Percentiles rank a stretch among this genome's conserved stretches.
These are phyloP conservation scores for Thelonectria discophora DNA, from an alignment of 2,329 filamentous ascomycete species.

Conservation along the genomic window DNA sequence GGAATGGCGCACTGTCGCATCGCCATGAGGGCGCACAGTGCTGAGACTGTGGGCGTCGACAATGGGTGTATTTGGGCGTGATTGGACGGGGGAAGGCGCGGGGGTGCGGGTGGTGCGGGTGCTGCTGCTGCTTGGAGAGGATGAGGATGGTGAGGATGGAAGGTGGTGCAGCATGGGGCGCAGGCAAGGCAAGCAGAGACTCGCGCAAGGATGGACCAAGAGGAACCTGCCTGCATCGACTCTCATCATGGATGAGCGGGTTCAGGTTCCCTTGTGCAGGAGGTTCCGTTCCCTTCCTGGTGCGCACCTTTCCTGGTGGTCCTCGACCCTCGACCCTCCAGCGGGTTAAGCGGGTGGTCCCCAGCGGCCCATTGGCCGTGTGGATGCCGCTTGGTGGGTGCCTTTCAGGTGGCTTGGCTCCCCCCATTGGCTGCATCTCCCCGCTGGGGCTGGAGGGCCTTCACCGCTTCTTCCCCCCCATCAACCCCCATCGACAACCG, in stretches of 20 bases:
- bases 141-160: neutral
- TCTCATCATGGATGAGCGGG: too few relatives aligned
- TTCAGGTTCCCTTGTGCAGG: too few relatives aligned
- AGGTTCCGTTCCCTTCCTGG: too few relatives aligned
- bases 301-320: too few relatives aligned
- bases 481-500: constrained; percentile 42
- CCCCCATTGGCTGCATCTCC: constrained; percentile 48
- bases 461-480: constrained; percentile 50
- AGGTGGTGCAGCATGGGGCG: constrained; percentile 30
- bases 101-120: too few relatives aligned
- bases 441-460: constrained; percentile 47
- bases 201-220: constrained; percentile 15
- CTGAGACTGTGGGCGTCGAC: constrained; percentile 11
- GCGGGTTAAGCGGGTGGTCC: constrained; percentile 34
- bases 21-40: constrained; percentile 14
- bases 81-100: constrained; percentile 30
- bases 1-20: constrained; percentile 14
- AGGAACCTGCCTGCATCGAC: too few relatives aligned
- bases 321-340: too few relatives aligned
- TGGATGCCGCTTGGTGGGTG: constrained; percentile 36
- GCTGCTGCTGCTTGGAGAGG: too few relatives aligned
- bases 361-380: constrained; percentile 30
- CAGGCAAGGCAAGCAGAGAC: constrained; percentile 5
- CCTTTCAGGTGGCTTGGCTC: constrained; percentile 41
- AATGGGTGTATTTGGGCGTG: too few relatives aligned